Conservation (phyloP, 805 yeast species). For the Yarrowia sp. region DNA sequence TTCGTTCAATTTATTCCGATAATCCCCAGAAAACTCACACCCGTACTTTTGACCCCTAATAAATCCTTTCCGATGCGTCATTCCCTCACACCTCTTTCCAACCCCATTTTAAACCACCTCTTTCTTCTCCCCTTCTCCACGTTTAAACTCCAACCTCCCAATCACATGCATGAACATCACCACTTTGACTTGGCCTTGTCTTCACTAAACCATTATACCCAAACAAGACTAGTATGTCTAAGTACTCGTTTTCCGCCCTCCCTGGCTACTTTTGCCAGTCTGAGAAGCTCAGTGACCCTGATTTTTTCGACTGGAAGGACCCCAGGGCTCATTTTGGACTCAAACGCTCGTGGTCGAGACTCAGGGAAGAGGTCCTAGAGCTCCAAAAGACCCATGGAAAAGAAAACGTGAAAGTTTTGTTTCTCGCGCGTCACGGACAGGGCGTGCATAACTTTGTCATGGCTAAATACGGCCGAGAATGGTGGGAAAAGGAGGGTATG, state of each 20-base stretch:
- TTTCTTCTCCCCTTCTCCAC: not conserved
- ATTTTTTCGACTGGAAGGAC: slow-evolving; percentile 54
- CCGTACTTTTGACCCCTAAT: fast-evolving
- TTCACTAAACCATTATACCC: too few relatives aligned
- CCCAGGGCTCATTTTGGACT: slow-evolving; percentile 54
- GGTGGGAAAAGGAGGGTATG: slow-evolving; percentile 52
- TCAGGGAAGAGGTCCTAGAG: slow-evolving; percentile 48
- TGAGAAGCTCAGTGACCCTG: slow-evolving; percentile 53
- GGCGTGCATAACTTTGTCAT: slow-evolving; percentile 61
- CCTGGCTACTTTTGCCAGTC: slow-evolving; percentile 57
- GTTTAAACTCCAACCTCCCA: not conserved
- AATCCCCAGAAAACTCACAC: too few relatives aligned
- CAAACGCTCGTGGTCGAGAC: slow-evolving; percentile 50
- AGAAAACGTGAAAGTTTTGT: slow-evolving; percentile 55
- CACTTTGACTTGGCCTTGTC: not conserved
- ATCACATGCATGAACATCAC: slow-evolving; percentile 7
- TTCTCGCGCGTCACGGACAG: slow-evolving; percentile 62
- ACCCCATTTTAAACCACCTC: not conserved
- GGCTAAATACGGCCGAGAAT: slow-evolving; percentile 55
- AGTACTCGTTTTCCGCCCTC: slow-evolving; percentile 45
- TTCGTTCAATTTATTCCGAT: too few relatives aligned
- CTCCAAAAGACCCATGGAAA: slow-evolving; percentile 48
- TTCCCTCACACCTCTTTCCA: too few relatives aligned
- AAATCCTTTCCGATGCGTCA: too few relatives aligned
- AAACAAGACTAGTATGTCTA: too few relatives aligned